A percentile compares a stretch with the other conserved stretches of the same genome.
Conservation (phyloP, 2,329 filamentous ascomycete genomes). For the Monilinia vaccinii-corymbosi region DNA sequence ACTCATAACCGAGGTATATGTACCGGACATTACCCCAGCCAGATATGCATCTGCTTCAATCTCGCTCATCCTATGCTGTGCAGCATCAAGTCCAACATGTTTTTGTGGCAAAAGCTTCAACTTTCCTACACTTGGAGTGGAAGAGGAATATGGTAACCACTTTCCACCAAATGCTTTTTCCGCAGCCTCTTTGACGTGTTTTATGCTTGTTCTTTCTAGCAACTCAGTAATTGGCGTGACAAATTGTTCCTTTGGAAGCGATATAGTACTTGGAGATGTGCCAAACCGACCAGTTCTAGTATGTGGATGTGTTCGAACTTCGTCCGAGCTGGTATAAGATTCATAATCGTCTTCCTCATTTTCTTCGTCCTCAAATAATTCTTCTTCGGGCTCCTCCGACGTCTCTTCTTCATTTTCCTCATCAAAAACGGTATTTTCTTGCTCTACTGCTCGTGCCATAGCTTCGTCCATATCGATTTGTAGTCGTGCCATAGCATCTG, state of each 20-base stretch:
- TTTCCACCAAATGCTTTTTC: constrained; percentile 67
- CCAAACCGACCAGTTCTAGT: constrained; percentile 67
- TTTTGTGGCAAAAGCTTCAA: constrained; percentile 51
- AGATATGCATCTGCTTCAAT: constrained; percentile 70
- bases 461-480: constrained; percentile 27
- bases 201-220: constrained; percentile 57
- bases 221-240: constrained; percentile 61
- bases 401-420: constrained; percentile 17
- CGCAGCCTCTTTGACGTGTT: constrained; percentile 66
- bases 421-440: constrained; percentile 16
- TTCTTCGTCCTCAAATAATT: constrained; percentile 22
- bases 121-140: constrained; percentile 46
- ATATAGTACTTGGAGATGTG: constrained; percentile 63
- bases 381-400: constrained; percentile 19
- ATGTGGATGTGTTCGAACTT: constrained; percentile 59
- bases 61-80: constrained; percentile 58
- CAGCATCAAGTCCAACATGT: constrained; percentile 54
- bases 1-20: constrained; percentile 59
- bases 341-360: constrained; percentile 21
- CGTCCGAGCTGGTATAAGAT: constrained; percentile 28
- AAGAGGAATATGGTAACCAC: constrained; percentile 66
- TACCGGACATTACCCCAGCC: constrained; percentile 58
- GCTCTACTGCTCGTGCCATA: constrained; percentile 22
- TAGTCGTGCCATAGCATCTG: constrained; percentile 26
- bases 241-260: constrained; percentile 62